Evolutionary conservation across 345 rosid genomes (phyloP).

Genomic region (Raphanus sativus): DNA sequence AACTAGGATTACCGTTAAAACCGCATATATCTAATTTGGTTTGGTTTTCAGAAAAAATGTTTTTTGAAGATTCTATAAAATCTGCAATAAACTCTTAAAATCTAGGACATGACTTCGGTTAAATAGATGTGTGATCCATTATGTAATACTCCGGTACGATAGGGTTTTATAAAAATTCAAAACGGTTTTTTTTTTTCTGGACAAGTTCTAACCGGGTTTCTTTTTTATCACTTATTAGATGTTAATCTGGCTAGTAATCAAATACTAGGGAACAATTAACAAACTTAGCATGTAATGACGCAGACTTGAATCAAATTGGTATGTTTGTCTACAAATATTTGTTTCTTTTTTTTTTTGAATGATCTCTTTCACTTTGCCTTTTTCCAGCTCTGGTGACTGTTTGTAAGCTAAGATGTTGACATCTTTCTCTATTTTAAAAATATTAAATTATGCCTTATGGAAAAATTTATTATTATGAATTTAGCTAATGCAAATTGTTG

Average conservation of each 20-base stretch:
- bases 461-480: not conserved
- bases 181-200: too few species aligned
- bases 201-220: not conserved
- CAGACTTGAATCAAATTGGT: slow-evolving; percentile 5
- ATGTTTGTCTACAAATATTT: slow-evolving; percentile 13
- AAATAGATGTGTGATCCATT: too few species aligned
- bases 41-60: too few species aligned
- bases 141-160: too few species aligned
- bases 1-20: too few species aligned
- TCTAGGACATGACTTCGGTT: too few species aligned
- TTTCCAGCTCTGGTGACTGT: slow-evolving; percentile 16
- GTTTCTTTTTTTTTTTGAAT: slow-evolving; percentile 3
- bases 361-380: slow-evolving; percentile 25
- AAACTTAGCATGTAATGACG: not conserved
- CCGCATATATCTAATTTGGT: too few species aligned
- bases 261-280: not conserved
- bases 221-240: not conserved
- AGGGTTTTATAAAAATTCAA: too few species aligned
- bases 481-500: slow-evolving; percentile 24
- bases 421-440: not conserved
- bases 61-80: too few species aligned
- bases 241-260: not conserved
- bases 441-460: not conserved
- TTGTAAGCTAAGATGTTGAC: slow-evolving; percentile 25
- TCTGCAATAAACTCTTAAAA: too few species aligned